Percentiles rank a stretch among this genome's conserved stretches.
Evolutionary conservation across 164 flowering plant genomes (phyloP).

Genomic region (Dillenia turbinata): DNA sequence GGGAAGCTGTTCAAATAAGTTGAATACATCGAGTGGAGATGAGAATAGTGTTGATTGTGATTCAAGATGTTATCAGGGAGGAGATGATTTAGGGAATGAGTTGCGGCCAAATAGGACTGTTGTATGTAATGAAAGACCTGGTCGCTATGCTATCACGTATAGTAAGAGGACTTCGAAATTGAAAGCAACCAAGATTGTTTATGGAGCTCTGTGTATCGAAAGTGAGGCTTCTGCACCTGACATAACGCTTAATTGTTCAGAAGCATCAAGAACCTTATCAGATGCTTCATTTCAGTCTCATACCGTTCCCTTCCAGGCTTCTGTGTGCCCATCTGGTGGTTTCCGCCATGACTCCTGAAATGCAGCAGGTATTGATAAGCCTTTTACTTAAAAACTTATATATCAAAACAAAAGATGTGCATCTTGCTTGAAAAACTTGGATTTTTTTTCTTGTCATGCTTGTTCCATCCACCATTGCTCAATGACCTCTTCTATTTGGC

Average conservation of each 20-base stretch:
- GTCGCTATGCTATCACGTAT: slow-evolving; percentile 32
- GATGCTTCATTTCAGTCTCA: slow-evolving; percentile 23
- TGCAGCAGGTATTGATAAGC: slow-evolving; percentile 10
- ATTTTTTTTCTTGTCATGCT: too few species aligned
- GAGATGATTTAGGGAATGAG: slow-evolving; percentile 5
- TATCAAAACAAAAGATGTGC: too few species aligned
- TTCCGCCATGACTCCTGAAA: slow-evolving; percentile 8
- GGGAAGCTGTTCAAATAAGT: slow-evolving; percentile 32
- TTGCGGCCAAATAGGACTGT: background rate
- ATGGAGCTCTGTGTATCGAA: slow-evolving; percentile 14
- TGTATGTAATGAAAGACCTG: slow-evolving; percentile 4
- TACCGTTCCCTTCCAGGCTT: slow-evolving; percentile 16
- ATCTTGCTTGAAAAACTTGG: too few species aligned
- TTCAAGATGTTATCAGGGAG: slow-evolving; percentile 12
- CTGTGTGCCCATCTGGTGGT: slow-evolving; percentile 14
- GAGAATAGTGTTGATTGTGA: slow-evolving; percentile 21
- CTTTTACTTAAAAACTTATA: background rate
- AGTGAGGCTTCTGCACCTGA: slow-evolving; percentile 16
- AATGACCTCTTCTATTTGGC: too few species aligned
- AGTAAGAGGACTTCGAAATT: slow-evolving; percentile 19
- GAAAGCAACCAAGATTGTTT: slow-evolving; percentile 11
- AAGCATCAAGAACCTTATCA: slow-evolving; percentile 17
- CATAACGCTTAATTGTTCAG: slow-evolving; percentile 14
- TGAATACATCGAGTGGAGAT: slow-evolving; percentile 17
- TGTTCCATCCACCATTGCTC: too few species aligned